These are phyloP conservation scores for Globisporangium alternatum DNA, from an alignment of 352 stramenopile species.

Conservation along the genomic window DNA sequence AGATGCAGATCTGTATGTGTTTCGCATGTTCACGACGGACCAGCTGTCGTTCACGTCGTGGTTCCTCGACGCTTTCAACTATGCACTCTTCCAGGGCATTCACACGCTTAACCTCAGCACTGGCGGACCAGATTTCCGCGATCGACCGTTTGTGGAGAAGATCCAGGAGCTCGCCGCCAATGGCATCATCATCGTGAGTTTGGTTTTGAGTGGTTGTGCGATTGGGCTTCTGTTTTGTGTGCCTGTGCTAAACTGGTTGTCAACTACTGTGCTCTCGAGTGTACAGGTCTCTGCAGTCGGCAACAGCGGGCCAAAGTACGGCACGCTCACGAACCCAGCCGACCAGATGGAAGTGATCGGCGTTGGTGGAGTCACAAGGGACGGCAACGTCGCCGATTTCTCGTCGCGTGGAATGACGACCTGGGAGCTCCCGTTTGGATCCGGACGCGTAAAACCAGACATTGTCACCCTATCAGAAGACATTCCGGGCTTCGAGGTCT, in stretches of 20 bases:
- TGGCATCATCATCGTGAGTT: slow-evolving; percentile 67
- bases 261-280: background rate
- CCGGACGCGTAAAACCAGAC: slow-evolving; percentile 85
- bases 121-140: slow-evolving; percentile 80
- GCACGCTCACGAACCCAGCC: slow-evolving; percentile 80
- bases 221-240: background rate
- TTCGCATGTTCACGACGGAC: slow-evolving; percentile 84
- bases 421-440: slow-evolving; percentile 79
- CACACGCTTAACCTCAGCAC: slow-evolving; percentile 88
- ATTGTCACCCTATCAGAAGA: slow-evolving; percentile 68
- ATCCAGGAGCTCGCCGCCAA: slow-evolving; percentile 77
- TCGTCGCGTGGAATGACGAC: slow-evolving; percentile 85
- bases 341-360: slow-evolving; percentile 86
- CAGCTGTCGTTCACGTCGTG: slow-evolving; percentile 88
- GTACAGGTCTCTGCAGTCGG: slow-evolving; percentile 72
- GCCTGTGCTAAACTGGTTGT: background rate
- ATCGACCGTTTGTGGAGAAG: slow-evolving; percentile 88
- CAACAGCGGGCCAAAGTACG: slow-evolving; percentile 84
- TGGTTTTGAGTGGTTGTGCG: too few species aligned
- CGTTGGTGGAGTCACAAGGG: slow-evolving; percentile 64
- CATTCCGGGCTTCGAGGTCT: slow-evolving; percentile 56
- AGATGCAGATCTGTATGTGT: slow-evolving; percentile 73
- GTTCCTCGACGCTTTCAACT: slow-evolving; percentile 91
- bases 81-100: slow-evolving; percentile 70
- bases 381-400: slow-evolving; percentile 66